Conservation (phyloP, 2,329 filamentous ascomycete species). For the Xylaria sp. region DNA sequence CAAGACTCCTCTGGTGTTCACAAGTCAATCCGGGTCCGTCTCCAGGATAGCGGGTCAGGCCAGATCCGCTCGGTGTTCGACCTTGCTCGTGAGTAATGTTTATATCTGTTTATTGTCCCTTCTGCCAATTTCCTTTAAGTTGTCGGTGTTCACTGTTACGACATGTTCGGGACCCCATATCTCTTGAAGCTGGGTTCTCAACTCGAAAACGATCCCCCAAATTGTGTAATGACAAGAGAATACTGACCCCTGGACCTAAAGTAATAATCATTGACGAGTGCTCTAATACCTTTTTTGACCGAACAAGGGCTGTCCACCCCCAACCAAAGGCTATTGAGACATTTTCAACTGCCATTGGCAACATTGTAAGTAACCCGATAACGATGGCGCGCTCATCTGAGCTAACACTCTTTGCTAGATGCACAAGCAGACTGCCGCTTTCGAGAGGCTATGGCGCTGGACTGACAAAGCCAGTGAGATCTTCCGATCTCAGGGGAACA, state of each 20-base stretch:
- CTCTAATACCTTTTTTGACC: conserved; percentile 45
- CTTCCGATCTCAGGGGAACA: conserved; percentile 25
- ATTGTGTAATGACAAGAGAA: no score
- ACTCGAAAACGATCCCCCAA: no score
- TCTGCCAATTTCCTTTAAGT: no score
- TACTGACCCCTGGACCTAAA: no score
- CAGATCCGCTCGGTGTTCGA: conserved; percentile 45
- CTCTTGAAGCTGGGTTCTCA: no score
- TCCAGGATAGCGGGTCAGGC: conserved; percentile 29
- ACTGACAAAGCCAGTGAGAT: conserved; percentile 29
- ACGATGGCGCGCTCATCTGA: background rate
- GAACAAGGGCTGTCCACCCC: conserved; percentile 35
- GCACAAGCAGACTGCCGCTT: conserved; percentile 43
- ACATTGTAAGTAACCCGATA: conserved; percentile 39
- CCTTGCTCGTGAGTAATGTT: conserved; percentile 30
- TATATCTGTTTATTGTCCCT: no score
- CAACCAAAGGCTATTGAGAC: conserved; percentile 45
- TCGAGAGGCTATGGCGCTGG: conserved; percentile 43
- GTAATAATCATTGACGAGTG: conserved; percentile 47
- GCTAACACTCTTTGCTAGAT: conserved; percentile 28
- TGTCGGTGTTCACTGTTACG: no score
- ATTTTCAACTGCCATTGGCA: conserved; percentile 46
- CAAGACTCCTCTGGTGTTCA: conserved; percentile 45
- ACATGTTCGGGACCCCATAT: no score
- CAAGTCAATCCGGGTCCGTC: conserved; percentile 41